Percentiles rank a stretch among this genome's conserved stretches.
Evolutionary conservation across 1,284 basidiomycete genomes (phyloP).

Genomic region (Grifola frondosa): DNA sequence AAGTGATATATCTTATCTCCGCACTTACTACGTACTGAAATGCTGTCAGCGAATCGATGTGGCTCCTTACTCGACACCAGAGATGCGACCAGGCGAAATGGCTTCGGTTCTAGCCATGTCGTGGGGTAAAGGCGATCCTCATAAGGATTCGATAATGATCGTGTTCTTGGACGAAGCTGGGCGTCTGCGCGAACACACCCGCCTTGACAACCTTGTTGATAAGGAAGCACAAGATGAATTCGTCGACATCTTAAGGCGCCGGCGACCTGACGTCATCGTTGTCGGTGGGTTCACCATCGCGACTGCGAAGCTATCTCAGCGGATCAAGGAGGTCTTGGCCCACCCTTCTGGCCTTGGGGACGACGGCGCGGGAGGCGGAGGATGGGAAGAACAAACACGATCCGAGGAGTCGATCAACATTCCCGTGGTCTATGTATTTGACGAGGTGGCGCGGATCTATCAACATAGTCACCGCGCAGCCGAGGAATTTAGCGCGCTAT

Average conservation of each 20-base stretch:
- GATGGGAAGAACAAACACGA: slow-evolving; percentile 6
- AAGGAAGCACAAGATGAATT: slow-evolving; percentile 71
- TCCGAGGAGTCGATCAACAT: slow-evolving; percentile 52
- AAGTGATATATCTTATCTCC: slow-evolving; percentile 27
- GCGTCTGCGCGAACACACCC: slow-evolving; percentile 84
- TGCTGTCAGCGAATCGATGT: slow-evolving; percentile 62
- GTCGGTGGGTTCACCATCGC: slow-evolving; percentile 87
- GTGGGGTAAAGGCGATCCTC: slow-evolving; percentile 92
- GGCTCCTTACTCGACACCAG: slow-evolving; percentile 68
- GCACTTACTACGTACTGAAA: slow-evolving; percentile 10
- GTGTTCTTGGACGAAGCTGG: slow-evolving; percentile 89
- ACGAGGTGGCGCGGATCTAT: slow-evolving; percentile 93
- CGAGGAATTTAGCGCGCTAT: slow-evolving; percentile 84
- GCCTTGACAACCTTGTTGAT: slow-evolving; percentile 86
- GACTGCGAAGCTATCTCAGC: slow-evolving; percentile 70
- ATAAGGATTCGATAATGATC: slow-evolving; percentile 84
- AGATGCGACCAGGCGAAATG: slow-evolving; percentile 67
- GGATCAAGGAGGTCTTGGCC: slow-evolving; percentile 51
- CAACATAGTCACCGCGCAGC: slow-evolving; percentile 87
- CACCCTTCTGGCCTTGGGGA: slow-evolving; percentile 23
- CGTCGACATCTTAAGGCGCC: slow-evolving; percentile 75
- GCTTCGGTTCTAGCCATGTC: slow-evolving; percentile 91
- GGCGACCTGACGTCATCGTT: slow-evolving; percentile 87
- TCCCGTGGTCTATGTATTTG: slow-evolving; percentile 83
- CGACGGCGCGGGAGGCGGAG: slow-evolving; percentile 4